A percentile compares a stretch with the other conserved stretches of the same genome.
phyloP scores from a whole-genome alignment of 2,329 filamentous ascomycete genomes.

The Bipolaris zeicola region DNA sequence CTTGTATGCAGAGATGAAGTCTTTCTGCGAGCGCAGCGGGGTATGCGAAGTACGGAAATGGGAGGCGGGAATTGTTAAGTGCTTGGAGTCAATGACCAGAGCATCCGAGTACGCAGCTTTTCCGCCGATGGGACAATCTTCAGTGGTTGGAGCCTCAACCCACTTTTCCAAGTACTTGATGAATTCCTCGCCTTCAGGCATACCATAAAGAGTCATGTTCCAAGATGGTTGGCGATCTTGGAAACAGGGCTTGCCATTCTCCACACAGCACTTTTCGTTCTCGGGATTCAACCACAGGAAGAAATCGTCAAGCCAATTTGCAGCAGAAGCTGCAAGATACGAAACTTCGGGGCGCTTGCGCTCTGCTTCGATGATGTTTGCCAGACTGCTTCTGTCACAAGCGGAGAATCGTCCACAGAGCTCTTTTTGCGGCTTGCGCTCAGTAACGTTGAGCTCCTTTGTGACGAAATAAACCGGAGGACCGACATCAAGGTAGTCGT shows the following conservation, averaged over 20 bases:
- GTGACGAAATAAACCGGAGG: constrained; percentile 97
- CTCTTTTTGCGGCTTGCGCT: constrained; percentile 77
- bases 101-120: constrained; percentile 86
- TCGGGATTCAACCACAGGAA: constrained; percentile 92
- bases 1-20: constrained; percentile 91
- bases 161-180: constrained; percentile 83
- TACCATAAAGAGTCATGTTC: constrained; percentile 87
- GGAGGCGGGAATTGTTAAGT: constrained; percentile 73
- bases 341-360: constrained; percentile 86
- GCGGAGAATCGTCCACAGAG: constrained; percentile 91
- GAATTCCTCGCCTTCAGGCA: constrained; percentile 94
- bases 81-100: constrained; percentile 74
- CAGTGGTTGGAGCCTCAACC: constrained; percentile 77
- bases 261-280: constrained; percentile 70
- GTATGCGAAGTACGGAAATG: constrained; percentile 93
- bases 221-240: constrained; percentile 75
- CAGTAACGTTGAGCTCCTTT: constrained; percentile 76
- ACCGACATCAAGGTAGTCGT: constrained; percentile 87
- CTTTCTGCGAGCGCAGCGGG: constrained; percentile 82
- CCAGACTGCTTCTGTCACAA: constrained; percentile 80
- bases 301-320: constrained; percentile 97
- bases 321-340: constrained; percentile 84
- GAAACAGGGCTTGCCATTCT: constrained; percentile 73
- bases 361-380: constrained; percentile 92
- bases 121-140: constrained; percentile 85